These are phyloP conservation scores for Candida glaebosa DNA, from an alignment of 805 yeast genomes.

Conservation along the genomic window DNA sequence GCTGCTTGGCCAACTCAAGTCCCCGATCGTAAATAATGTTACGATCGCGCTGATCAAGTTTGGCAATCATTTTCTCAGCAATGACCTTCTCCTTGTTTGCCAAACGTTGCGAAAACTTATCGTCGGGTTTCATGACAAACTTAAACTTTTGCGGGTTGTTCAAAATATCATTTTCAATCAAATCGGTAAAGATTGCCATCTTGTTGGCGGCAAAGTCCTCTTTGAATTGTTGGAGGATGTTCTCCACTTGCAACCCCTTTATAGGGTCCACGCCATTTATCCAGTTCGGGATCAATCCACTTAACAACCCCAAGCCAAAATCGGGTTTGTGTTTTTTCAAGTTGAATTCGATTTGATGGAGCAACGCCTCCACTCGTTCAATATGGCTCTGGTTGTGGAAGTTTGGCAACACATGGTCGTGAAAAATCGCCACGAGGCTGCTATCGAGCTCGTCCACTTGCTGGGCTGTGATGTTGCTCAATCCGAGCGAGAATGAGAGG, in stretches of 20 bases:
- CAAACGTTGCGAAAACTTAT: conserved; percentile 47
- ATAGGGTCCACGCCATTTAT: conserved; percentile 79
- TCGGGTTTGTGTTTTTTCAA: conserved; percentile 86
- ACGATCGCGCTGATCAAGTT: conserved; percentile 54
- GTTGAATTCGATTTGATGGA: conserved; percentile 81
- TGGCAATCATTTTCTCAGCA: conserved; percentile 39
- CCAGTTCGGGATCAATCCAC: conserved; percentile 80
- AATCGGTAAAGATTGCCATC: conserved; percentile 50
- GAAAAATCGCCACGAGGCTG: conserved; percentile 46
- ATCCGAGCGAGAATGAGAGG: conserved; percentile 78
- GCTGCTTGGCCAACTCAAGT: conserved; percentile 54
- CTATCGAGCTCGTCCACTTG: conserved; percentile 46
- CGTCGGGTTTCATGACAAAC: conserved; percentile 74
- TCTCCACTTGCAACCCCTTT: conserved; percentile 61
- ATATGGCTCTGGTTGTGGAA: conserved; percentile 21
- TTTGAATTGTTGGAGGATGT: conserved; percentile 56
- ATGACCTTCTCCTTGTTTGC: conserved; percentile 55
- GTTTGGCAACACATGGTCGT: conserved; percentile 34
- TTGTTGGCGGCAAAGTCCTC: conserved; percentile 53
- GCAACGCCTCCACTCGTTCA: conserved; percentile 69
- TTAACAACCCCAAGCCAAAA: conserved; percentile 78
- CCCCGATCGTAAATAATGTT: conserved; percentile 60
- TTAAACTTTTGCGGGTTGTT: conserved; percentile 51
- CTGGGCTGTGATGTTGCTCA: conserved; percentile 63
- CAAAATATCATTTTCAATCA: conserved; percentile 53